Evolutionary conservation across 2,329 filamentous ascomycete genomes (phyloP), one percentile per base, ranked within the genome.

Genomic region (Tolypocladium cylindrosporum): DNA sequence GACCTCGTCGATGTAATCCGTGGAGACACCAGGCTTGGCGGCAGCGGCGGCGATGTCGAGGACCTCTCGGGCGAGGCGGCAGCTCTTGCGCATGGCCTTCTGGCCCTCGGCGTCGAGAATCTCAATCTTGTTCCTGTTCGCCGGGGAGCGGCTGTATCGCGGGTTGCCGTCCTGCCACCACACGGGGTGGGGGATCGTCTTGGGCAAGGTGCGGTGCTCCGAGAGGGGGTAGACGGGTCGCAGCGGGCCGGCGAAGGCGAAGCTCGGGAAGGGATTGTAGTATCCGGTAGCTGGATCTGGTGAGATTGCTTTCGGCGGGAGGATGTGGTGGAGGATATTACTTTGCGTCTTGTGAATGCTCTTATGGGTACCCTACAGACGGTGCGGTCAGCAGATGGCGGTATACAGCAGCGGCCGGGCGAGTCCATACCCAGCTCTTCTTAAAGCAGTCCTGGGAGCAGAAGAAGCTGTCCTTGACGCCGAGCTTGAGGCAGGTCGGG

Each of bases 361-460:
- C 68, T 97, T 97, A 78, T 97, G 93, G 61, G 87, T 84, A 72
- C 77, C 79, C 92, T 97, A 68, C 54, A 65, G 57, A 27, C 56
- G 21, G 14, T 11, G 37, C 51, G 37, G 64, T 66, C 60, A 66
- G 64, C 31, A 13, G 31, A 37, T 37, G 19, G 48, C 52, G 31
- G n/a, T 9, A 19, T 36, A 14, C 39, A 31, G 16, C 27, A 19
- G 7, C 14, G 14, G 21, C 41, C 14, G 36, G 34, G 21, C 24
- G 21, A 55, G 8, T 50, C 50, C 84, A 67, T 85, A 97, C 94
- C 94, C 94, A 99, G 79, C 91, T 99, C 74, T 86, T 88, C 81
- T 97, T 97, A 78, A 99, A 99, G 79, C 94, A 99, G 67, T 97
- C 94, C 74, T 99, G 94, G 36, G 91, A 91, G 79, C 94, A 99